Evolutionary conservation across 2,329 filamentous ascomycete species (phyloP).

Genomic region (Lojkania enalia): DNA sequence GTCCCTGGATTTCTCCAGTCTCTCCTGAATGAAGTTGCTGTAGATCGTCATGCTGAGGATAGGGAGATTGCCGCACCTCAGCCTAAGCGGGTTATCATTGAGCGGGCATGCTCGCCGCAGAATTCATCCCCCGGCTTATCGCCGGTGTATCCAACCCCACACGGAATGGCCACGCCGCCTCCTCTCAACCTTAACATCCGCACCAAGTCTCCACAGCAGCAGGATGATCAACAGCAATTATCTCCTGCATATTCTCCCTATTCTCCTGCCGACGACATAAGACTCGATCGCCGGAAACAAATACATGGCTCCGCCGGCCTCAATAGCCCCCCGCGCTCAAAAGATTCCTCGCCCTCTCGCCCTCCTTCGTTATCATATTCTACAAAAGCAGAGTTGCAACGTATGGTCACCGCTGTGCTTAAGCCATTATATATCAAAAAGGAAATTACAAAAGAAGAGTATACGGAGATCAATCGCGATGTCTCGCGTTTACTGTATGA

Average conservation of each 20-base stretch:
- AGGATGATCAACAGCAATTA: slow-evolving; percentile 52
- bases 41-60: slow-evolving; percentile 41
- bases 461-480: slow-evolving; percentile 86
- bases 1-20: slow-evolving; percentile 83
- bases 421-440: slow-evolving; percentile 81
- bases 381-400: slow-evolving; percentile 85
- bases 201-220: slow-evolving; percentile 61
- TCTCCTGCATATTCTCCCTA: slow-evolving; percentile 74
- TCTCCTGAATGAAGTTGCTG: slow-evolving; percentile 84
- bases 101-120: slow-evolving; percentile 47
- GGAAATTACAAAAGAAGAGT: slow-evolving; percentile 83
- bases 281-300: slow-evolving; percentile 38
- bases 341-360: slow-evolving; percentile 71
- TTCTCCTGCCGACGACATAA: slow-evolving; percentile 50
- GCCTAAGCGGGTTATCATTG: slow-evolving; percentile 47
- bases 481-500: slow-evolving; percentile 89
- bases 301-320: slow-evolving; percentile 36
- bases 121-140: slow-evolving; percentile 69
- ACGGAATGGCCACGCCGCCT: slow-evolving; percentile 72
- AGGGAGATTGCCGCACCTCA: slow-evolving; percentile 42
- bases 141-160: slow-evolving; percentile 68
- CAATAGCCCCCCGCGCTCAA: slow-evolving; percentile 53
- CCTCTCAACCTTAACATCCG: slow-evolving; percentile 56
- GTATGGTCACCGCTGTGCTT: slow-evolving; percentile 81
- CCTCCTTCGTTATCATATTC: slow-evolving; percentile 69